Percentiles rank a stretch among this genome's conserved stretches.
phyloP scores from a whole-genome alignment of 768 basidiomycete genomes.

The Macrocybe gigantea region DNA sequence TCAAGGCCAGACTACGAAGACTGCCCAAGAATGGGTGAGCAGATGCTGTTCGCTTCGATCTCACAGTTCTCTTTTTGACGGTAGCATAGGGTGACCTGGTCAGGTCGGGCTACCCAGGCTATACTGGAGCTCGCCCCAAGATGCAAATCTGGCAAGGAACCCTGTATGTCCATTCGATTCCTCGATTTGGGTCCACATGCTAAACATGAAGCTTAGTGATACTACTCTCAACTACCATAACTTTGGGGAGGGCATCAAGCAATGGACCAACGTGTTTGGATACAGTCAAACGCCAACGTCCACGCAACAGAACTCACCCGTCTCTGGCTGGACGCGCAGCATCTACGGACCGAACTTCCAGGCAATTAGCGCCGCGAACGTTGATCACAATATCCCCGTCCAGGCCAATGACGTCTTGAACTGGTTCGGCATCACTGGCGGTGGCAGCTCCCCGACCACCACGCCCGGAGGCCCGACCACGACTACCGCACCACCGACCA shows the following conservation, averaged over 20 bases:
- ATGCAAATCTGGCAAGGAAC: constrained; percentile 55
- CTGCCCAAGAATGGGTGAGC: constrained; percentile 41
- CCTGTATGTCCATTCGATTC: constrained; percentile 13
- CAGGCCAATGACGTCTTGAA: constrained; percentile 39
- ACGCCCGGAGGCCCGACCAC: constrained; percentile 10
- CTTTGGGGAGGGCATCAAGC: constrained; percentile 45
- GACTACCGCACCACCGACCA: constrained; percentile 9
- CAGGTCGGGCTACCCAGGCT: constrained; percentile 43
- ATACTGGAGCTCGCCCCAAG: constrained; percentile 42
- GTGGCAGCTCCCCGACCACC: constrained; percentile 12
- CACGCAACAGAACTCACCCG: constrained; percentile 34
- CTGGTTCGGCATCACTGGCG: constrained; percentile 41
- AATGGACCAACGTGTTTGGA: constrained; percentile 53
- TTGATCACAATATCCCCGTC: constrained; percentile 48
- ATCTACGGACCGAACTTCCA: constrained; percentile 45
- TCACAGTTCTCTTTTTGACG: neutral
- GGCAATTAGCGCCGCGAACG: constrained; percentile 40
- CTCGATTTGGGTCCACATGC: neutral
- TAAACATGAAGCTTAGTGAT: constrained; percentile 27
- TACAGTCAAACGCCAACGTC: constrained; percentile 33
- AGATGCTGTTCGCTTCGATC: constrained; percentile 2
- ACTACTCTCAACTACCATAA: constrained; percentile 44
- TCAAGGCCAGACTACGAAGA: constrained; percentile 33
- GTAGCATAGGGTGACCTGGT: constrained; percentile 34
- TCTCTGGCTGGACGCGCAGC: constrained; percentile 38